Evolutionary conservation across 148 eudicot genomes (phyloP), one percentile per base, ranked within the genome.

Genomic region (Fagopyrum tataricum): DNA sequence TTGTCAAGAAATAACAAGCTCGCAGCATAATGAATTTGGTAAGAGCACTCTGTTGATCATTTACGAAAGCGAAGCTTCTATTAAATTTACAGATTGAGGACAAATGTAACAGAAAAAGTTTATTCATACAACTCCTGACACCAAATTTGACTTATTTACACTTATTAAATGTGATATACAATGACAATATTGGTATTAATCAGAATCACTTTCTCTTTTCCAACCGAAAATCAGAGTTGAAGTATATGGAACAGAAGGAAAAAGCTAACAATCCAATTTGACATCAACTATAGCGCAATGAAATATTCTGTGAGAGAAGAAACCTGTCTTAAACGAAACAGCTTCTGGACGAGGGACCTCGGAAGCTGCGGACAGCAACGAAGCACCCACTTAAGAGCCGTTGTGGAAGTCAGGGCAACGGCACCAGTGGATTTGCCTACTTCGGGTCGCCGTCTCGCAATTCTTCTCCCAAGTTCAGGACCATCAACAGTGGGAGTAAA

Each of bases 241-340:
- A 37, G 8, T 53, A 10, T 18, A 31, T 11, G 20, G 44, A 24
- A 44, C 37, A 9, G 4, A 52, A 55, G 43, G 48, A 70, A 40
- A 4, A 55, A 1, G 37, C 37, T 31, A 31, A 3, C 37, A 31
- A 31, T 31, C 37, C 37, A 31, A 31, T 31, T 31, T 31, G 1
- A 31, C 37, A 31, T 31, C 37, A 31, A 3, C 37, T 31, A 31
- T 31, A 31, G 37, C 2, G 37, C 37, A 31, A 31, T 3, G 37
- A 31, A 31, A 3, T 31, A 1, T 31, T 31, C 37, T 3, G 43
- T 10, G n/a, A 73, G 31, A 71, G 41, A 43, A 42, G 24, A 37
- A 21, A 94, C 98, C 96, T 91, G 97, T 73, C 99, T 82, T 48
- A 95, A 82, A 67, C 99, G 94, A 78, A 95, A 95, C 46, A 95